Evolutionary conservation across 2,329 filamentous ascomycete genomes (phyloP).

Genomic region (Aplosporella prunicola): DNA sequence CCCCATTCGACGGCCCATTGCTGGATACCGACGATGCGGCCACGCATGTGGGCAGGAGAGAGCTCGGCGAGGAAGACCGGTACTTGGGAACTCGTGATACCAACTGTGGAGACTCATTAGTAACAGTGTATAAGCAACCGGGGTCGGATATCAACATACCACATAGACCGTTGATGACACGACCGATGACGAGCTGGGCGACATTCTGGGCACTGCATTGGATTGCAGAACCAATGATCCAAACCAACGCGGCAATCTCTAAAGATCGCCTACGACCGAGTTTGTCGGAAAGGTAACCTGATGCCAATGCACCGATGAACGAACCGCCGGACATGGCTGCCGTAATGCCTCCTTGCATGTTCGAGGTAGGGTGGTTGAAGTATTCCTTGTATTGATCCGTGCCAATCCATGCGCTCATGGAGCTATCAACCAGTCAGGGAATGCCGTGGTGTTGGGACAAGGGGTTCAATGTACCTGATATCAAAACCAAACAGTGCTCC

Average conservation of each 20-base stretch:
- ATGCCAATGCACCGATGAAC: conserved; percentile 38
- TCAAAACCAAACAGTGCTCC: conserved; percentile 71
- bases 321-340: conserved; percentile 42
- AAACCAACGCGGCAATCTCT: conserved; percentile 26
- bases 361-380: conserved; percentile 42
- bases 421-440: conserved; percentile 19
- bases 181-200: conserved; percentile 35
- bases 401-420: conserved; percentile 40
- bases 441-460: conserved; percentile 30
- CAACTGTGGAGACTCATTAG: conserved; percentile 18
- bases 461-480: conserved; percentile 46
- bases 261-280: conserved; percentile 34
- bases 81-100: conserved; percentile 37
- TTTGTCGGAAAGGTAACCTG: conserved; percentile 43
- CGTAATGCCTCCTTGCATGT: conserved; percentile 41
- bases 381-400: conserved; percentile 39
- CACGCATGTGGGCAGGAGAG: conserved; percentile 33
- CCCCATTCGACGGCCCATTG: conserved; percentile 35
- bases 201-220: conserved; percentile 8
- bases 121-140: neutral
- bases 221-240: conserved; percentile 23
- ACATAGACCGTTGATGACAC: conserved; percentile 37
- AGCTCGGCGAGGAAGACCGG: conserved; percentile 39
- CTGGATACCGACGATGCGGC: conserved; percentile 36
- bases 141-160: conserved; percentile 4